phyloP scores from a whole-genome alignment of 257 asterid species.

The Fraxinus cuspidata region DNA sequence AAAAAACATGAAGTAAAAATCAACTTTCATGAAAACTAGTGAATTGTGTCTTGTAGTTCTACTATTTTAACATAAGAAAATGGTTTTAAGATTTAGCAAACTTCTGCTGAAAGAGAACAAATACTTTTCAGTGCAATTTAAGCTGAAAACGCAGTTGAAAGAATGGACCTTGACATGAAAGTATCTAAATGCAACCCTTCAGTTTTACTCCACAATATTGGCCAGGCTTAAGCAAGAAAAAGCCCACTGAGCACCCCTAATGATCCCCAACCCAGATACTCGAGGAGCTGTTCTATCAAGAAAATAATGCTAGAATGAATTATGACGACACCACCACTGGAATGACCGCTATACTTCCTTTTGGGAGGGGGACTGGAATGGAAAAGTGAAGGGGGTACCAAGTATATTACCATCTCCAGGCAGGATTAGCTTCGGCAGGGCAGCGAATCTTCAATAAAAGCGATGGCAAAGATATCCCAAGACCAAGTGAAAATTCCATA shows the following conservation, averaged over 20 bases:
- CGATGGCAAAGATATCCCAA: constrained; percentile 38
- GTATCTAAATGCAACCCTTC: background rate
- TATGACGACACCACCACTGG: background rate
- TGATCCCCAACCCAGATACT: too few relatives aligned
- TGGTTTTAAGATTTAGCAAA: background rate
- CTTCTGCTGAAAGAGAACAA: background rate
- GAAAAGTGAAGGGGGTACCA: background rate
- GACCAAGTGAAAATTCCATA: constrained; percentile 32
- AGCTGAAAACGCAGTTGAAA: background rate
- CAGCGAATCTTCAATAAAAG: constrained; percentile 57
- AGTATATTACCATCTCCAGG: constrained; percentile 82
- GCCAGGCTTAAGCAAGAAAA: background rate
- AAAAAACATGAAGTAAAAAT: background rate
- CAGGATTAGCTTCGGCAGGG: constrained; percentile 77
- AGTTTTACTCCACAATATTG: too few relatives aligned
- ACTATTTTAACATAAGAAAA: background rate
- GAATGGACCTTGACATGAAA: background rate
- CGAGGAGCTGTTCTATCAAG: background rate
- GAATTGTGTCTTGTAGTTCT: background rate
- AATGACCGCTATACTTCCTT: background rate
- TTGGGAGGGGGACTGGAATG: background rate
- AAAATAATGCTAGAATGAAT: background rate
- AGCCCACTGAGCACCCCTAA: background rate
- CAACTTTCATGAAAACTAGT: background rate
- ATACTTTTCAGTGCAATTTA: background rate